Conservation (phyloP, 1,139 yeast species). For the Geotrichum histeridarum region DNA sequence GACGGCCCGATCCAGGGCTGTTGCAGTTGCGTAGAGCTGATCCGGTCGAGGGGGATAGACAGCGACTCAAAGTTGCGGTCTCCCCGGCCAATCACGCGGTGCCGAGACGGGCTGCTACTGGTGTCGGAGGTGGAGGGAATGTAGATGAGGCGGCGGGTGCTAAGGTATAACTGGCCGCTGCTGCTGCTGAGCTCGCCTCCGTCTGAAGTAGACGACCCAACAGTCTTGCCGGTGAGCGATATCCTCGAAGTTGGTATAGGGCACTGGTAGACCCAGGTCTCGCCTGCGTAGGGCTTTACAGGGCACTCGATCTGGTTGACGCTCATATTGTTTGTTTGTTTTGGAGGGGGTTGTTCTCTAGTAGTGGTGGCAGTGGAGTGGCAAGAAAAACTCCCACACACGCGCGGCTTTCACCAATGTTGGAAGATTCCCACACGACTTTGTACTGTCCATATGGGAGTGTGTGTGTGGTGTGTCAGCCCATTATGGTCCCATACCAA, state of each 20-base stretch:
- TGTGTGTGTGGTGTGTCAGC: background rate
- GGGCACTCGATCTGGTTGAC: constrained; percentile 7
- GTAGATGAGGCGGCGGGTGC: constrained; percentile 12
- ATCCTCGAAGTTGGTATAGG: background rate
- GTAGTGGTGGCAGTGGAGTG: background rate
- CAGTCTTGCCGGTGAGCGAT: background rate
- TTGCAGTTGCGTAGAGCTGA: constrained; percentile 11
- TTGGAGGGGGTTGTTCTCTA: too few relatives aligned
- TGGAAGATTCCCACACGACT: background rate
- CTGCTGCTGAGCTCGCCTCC: background rate
- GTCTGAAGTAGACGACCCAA: background rate
- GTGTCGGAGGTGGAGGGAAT: background rate
- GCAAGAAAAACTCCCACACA: background rate
- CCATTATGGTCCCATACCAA: background rate
- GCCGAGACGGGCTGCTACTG: background rate
- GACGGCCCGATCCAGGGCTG: constrained; percentile 16
- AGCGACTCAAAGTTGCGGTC: constrained; percentile 14
- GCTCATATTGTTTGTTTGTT: constrained; percentile 15
- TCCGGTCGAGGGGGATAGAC: constrained; percentile 11
- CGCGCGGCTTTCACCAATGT: background rate
- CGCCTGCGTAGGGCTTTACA: constrained; percentile 1
- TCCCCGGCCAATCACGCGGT: constrained; percentile 13
- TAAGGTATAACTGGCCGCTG: constrained; percentile 8
- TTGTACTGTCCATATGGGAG: background rate
- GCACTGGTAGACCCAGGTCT: constrained; percentile 2